Conservation (phyloP, 805 yeast species). For the Suhomyces pyralidae region DNA sequence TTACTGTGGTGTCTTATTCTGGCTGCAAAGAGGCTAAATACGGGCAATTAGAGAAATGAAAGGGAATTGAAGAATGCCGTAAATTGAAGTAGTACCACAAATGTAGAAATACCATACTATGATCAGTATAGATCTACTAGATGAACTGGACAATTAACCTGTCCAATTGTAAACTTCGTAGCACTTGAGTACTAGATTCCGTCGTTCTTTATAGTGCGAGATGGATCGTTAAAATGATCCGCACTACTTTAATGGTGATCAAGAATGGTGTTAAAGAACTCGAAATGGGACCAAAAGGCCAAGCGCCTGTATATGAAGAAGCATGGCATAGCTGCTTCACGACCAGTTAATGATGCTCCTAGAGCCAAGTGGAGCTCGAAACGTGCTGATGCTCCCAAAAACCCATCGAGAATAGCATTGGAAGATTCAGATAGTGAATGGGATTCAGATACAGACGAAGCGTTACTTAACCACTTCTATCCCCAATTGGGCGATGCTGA, state of each 20-base stretch:
- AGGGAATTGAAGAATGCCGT: not conserved
- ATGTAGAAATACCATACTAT: not conserved
- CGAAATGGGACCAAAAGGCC: conserved; percentile 45
- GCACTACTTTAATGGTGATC: not conserved
- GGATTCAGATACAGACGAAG: conserved; percentile 40
- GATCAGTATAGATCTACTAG: not conserved
- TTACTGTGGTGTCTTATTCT: too few species aligned
- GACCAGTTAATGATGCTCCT: conserved; percentile 13
- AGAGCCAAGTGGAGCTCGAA: conserved; percentile 37
- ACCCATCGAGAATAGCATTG: conserved; percentile 14
- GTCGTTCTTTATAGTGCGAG: not conserved
- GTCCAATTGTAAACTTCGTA: not conserved
- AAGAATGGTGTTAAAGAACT: conserved; percentile 40
- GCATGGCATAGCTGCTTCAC: conserved; percentile 30
- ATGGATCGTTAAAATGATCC: not conserved
- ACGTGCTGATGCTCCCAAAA: conserved; percentile 11
- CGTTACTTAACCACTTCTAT: conserved; percentile 36
- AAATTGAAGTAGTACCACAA: too few species aligned
- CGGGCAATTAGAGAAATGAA: not conserved
- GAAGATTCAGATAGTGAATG: conserved; percentile 35
- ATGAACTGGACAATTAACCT: too few species aligned
- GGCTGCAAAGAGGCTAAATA: not conserved
- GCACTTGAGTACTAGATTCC: not conserved
- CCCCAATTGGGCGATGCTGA: conserved; percentile 36
- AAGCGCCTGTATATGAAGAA: conserved; percentile 37